Evolutionary conservation across 805 yeast genomes (phyloP).

Genomic region (Saccharomyces kudriavzevii): DNA sequence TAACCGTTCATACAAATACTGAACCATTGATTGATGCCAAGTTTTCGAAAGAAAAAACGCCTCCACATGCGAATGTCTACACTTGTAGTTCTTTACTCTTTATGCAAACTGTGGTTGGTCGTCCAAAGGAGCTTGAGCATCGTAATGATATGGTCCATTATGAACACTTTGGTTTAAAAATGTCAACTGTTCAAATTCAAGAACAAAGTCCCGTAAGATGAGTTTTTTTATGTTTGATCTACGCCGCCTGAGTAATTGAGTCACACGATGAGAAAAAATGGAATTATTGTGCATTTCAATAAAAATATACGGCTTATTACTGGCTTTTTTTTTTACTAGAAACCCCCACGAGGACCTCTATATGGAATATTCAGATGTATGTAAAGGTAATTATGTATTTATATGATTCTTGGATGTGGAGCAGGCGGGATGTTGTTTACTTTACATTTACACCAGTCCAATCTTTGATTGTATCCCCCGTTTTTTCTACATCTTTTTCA

Average conservation of each 20-base stretch:
- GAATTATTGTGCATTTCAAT: too few species aligned
- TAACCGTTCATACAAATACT: conserved; percentile 17
- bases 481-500: not conserved
- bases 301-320: too few species aligned
- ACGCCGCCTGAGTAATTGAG: not conserved
- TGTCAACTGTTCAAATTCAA: conserved; percentile 22
- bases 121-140: conserved; percentile 16
- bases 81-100: conserved; percentile 28
- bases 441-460: conserved; percentile 22
- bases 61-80: conserved; percentile 26
- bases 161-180: conserved; percentile 31
- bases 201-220: not conserved
- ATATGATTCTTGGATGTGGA: not conserved
- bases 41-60: conserved; percentile 19
- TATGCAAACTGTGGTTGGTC: conserved; percentile 22
- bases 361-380: not conserved
- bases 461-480: conserved; percentile 10
- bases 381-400: not conserved
- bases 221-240: not conserved
- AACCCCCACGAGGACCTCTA: not conserved
- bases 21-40: conserved; percentile 20
- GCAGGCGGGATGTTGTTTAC: not conserved
- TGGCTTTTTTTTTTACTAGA: too few species aligned
- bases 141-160: conserved; percentile 24
- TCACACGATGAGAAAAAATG: not conserved